These are phyloP conservation scores for Macadamia tetraphylla DNA, from an alignment of 164 flowering plant genomes.

Conservation along the genomic window DNA sequence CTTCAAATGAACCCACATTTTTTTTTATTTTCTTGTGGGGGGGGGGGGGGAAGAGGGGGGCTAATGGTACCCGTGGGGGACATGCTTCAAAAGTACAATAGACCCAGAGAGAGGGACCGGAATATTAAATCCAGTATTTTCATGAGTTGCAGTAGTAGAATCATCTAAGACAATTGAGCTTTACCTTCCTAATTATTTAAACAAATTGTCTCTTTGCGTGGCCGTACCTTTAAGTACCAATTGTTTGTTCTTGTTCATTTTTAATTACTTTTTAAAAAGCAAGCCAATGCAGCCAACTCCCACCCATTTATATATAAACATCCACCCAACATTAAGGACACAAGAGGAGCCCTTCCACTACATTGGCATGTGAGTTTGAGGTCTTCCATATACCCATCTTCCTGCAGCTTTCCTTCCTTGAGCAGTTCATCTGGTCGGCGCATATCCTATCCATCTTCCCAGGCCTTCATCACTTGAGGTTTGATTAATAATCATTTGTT, in stretches of 20 bases:
- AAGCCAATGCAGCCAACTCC: constrained; percentile 1
- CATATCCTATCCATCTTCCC: constrained; percentile 2
- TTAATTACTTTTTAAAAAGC: neutral
- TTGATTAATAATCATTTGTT: neutral
- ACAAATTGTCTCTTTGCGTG: too few species aligned
- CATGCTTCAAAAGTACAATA: too few species aligned
- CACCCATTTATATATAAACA: constrained; percentile 15
- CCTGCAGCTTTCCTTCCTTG: neutral
- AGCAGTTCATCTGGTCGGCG: constrained; percentile 1
- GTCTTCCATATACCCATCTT: constrained; percentile 3
- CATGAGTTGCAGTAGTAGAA: too few species aligned
- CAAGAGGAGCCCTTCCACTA: constrained; percentile 12
- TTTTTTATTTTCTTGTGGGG: too few species aligned
- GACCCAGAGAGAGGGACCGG: too few species aligned
- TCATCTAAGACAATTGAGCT: too few species aligned
- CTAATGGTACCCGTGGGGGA: too few species aligned
- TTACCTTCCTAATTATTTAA: too few species aligned
- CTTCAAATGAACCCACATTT: too few species aligned
- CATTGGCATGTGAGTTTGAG: constrained; percentile 11
- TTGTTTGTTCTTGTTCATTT: neutral
- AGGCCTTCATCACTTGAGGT: neutral
- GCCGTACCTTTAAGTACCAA: too few species aligned
- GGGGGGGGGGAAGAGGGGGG: too few species aligned
- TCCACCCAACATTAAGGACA: constrained; percentile 2
- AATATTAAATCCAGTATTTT: too few species aligned